phyloP scores from a whole-genome alignment of 768 basidiomycete species.

The Suillus plorans region DNA sequence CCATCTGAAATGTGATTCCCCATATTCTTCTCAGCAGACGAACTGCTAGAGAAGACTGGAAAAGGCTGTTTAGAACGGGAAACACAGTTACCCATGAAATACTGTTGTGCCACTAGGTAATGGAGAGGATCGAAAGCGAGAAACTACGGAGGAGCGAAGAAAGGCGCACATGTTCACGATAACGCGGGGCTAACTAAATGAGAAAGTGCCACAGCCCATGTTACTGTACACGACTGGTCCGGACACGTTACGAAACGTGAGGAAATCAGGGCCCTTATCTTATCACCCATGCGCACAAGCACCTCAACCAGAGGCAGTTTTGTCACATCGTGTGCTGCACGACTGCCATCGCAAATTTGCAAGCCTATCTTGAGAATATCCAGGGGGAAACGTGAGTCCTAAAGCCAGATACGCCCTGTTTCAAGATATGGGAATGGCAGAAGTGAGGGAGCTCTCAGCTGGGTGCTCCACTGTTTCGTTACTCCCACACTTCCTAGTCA shows the following conservation, averaged over 20 bases:
- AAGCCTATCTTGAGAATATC: neutral
- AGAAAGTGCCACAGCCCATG: conserved; percentile 1
- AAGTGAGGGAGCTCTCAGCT: neutral
- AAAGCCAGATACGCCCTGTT: neutral
- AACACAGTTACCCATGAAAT: conserved; percentile 26
- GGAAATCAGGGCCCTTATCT: neutral
- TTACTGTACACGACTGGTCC: neutral
- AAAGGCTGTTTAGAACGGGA: conserved; percentile 13
- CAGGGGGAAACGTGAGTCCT: neutral
- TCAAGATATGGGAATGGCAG: neutral
- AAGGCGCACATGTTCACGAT: conserved; percentile 12
- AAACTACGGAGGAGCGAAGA: neutral
- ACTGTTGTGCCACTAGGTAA: conserved; percentile 7
- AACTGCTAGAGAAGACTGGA: neutral
- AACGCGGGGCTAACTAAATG: conserved; percentile 4
- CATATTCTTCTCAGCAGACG: conserved; percentile 8
- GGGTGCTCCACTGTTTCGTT: neutral
- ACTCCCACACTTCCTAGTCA: too few relatives aligned
- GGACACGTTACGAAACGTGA: neutral
- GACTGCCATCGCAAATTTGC: neutral
- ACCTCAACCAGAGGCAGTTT: neutral
- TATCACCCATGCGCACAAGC: neutral
- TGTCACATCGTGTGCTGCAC: neutral
- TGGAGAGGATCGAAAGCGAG: conserved; percentile 1
- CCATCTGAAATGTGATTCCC: conserved; percentile 36